A percentile compares a stretch with the other conserved stretches of the same genome.
Evolutionary conservation across 805 yeast species (phyloP).

Genomic region (Yueomyces sp.): DNA sequence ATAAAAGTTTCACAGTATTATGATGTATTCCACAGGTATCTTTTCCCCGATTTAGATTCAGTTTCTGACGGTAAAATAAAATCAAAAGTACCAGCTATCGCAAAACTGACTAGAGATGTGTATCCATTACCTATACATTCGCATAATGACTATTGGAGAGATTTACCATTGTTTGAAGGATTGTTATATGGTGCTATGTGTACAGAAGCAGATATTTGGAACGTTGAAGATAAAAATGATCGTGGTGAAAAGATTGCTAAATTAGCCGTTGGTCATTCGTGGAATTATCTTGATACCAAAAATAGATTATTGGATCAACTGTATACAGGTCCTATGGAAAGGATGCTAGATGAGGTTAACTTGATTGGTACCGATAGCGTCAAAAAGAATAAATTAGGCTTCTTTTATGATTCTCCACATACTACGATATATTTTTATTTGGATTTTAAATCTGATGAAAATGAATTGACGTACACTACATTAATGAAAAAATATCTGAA

Average conservation of each 20-base stretch:
- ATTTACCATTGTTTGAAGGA: slow-evolving; percentile 45
- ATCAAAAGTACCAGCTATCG: background rate
- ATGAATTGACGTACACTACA: slow-evolving; percentile 29
- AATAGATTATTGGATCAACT: slow-evolving; percentile 33
- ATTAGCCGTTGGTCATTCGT: slow-evolving; percentile 53
- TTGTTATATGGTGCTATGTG: slow-evolving; percentile 37
- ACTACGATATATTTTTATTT: slow-evolving; percentile 47
- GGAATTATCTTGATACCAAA: slow-evolving; percentile 28
- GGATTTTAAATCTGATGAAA: slow-evolving; percentile 45
- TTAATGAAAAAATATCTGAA: slow-evolving; percentile 31
- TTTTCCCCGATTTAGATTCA: slow-evolving; percentile 1
- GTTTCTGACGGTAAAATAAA: background rate
- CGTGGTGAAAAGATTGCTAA: slow-evolving; percentile 21
- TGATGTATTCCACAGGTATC: slow-evolving; percentile 6
- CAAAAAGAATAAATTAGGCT: slow-evolving; percentile 19
- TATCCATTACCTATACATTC: slow-evolving; percentile 34
- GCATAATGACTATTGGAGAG: slow-evolving; percentile 60
- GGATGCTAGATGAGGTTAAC: slow-evolving; percentile 38
- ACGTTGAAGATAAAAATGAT: slow-evolving; percentile 4
- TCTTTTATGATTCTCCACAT: slow-evolving; percentile 31
- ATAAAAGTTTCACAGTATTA: slow-evolving; percentile 7
- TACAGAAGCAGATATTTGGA: slow-evolving; percentile 60
- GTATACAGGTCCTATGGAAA: slow-evolving; percentile 40
- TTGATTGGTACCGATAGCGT: slow-evolving; percentile 2
- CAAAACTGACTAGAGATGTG: slow-evolving; percentile 13